Percentiles rank a stretch among this genome's conserved stretches.
These are phyloP conservation scores for Hermanozyma aechmeae DNA, from an alignment of 805 yeast genomes.

Conservation along the genomic window DNA sequence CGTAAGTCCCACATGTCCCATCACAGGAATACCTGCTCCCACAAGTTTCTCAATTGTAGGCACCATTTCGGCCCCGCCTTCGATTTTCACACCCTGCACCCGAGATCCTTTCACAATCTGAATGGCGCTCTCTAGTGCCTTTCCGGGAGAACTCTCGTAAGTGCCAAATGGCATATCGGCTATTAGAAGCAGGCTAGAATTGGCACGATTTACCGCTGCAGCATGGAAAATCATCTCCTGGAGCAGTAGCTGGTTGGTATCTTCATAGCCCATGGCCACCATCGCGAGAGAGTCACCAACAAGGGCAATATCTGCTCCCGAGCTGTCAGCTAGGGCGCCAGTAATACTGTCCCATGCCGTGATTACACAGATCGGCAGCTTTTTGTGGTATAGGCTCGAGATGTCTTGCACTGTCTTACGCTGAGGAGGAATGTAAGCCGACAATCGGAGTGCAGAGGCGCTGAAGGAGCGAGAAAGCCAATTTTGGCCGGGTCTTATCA, in stretches of 20 bases:
- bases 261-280: constrained; percentile 77
- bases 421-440: constrained; percentile 5
- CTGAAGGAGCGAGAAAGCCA: constrained; percentile 3
- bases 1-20: constrained; percentile 88
- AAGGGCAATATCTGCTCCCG: constrained; percentile 60
- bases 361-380: constrained; percentile 33
- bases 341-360: constrained; percentile 88
- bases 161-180: constrained; percentile 89
- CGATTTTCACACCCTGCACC: constrained; percentile 71
- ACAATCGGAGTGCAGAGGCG: constrained; percentile 1
- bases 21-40: constrained; percentile 72
- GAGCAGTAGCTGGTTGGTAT: constrained; percentile 66
- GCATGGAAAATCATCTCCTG: constrained; percentile 77
- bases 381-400: constrained; percentile 3
- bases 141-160: constrained; percentile 54
- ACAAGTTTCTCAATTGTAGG: constrained; percentile 49
- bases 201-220: constrained; percentile 68
- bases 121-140: constrained; percentile 55
- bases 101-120: constrained; percentile 47
- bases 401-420: constrained; percentile 7
- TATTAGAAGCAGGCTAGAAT: constrained; percentile 52
- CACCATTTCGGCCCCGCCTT: constrained; percentile 57
- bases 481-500: no score
- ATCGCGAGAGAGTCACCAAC: constrained; percentile 92
- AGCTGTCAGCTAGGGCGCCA: constrained; percentile 55